Evolutionary conservation across 139 green algal species (phyloP), one percentile per base, ranked within the genome.

Genomic region (Auxenochlorella pyrenoidosa): DNA sequence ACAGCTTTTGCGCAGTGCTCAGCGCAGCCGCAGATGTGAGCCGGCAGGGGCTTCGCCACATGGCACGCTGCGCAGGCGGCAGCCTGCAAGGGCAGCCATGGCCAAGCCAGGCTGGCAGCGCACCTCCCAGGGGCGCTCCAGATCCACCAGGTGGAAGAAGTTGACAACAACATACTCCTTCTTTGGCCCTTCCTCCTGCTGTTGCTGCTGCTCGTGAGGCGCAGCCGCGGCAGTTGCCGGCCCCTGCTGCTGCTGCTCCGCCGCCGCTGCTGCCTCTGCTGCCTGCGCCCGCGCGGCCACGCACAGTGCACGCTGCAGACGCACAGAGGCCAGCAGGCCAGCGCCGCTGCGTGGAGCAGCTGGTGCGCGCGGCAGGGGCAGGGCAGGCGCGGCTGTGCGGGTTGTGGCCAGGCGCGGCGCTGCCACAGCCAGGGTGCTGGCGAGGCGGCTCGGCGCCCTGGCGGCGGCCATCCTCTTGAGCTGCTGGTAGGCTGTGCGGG

Each of bases 111-210:
- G 38, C 41, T 36, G 19, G 24, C 22, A 41, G 54, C 79, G 26
- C 40, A 95, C 93, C 89, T 94, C 73, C 16, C 92, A 60, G 5
- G 96, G 94, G 30, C 97, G 80, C 2, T 88, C 76, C 18, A 99
- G 88, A 34, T 96, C 92, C 6, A 95, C 92, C 4, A 99, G 90
- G 86, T 99, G 97, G 85, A 99, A 99, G 65, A 99, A 99, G 91
- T 99, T 99, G 4, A 99, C 87, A 0, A 99, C 92, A 22, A 88
- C 86, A 75, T 93, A 96, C 15, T 85, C 79, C 60, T 47, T 60
- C 32, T 44, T 59, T 8, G 34, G 47, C 30, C 51, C 84, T 3
- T 77, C 63, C 43, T 87, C 34, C 72, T 36, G 32, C 51, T 36
- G 30, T 8, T 38, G 32, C 72, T 36, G 30, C 24, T 38, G 32